Base-by-base conservation (phyloP, 2,329 filamentous ascomycete species). In the Cadophora sp. region DNA sequence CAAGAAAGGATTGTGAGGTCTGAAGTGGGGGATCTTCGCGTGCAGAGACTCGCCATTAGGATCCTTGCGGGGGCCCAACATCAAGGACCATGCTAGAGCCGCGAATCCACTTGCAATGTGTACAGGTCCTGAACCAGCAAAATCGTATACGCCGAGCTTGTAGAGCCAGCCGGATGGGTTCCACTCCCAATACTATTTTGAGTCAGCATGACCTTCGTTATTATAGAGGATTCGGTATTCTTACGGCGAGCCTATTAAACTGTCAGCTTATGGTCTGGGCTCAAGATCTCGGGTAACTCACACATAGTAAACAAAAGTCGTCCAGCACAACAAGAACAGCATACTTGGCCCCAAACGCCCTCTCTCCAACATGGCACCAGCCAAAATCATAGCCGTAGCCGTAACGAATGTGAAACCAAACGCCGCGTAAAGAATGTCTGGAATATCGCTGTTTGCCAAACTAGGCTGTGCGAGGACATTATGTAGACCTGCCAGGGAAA, bases 321-420 rank as follows among this genome's bases (percentile, higher is more conserved):
- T 53, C 45, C 43, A 50, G 8, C 51, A 64, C 13, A 56, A 16
- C 24, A 58, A 14, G 16, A 56, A 56, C 27, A 59, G 20, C 41
- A 58, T 36, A n/a, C 45, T 53, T 1, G 56, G 45, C 1, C 48
- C 61, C 20, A 63, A 20, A 24, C 48, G 22, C 11, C 61, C 48
- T 27, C 36, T 27, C 20, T 63, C 61, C 36, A 60, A 48, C 45
- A 65, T 65, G 14, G 63, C 43, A 22, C 36, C 36, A 20, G 39
- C 56, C 24, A 60, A 47, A 45, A 60, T 65, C 45, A 61, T 65
- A 3, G 56, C 64, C n/a, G 64, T 43, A 36, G 61, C 50, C 14
- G 61, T 63, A 30, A 63, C 63, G 47, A 65, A 65, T 16, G 47
- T 65, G 30, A 59, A 59, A 18, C 56, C 55, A 24, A 60, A 65